Conservation (phyloP, 2,329 filamentous ascomycete genomes). For the Neopestalotiopsis sp. region DNA sequence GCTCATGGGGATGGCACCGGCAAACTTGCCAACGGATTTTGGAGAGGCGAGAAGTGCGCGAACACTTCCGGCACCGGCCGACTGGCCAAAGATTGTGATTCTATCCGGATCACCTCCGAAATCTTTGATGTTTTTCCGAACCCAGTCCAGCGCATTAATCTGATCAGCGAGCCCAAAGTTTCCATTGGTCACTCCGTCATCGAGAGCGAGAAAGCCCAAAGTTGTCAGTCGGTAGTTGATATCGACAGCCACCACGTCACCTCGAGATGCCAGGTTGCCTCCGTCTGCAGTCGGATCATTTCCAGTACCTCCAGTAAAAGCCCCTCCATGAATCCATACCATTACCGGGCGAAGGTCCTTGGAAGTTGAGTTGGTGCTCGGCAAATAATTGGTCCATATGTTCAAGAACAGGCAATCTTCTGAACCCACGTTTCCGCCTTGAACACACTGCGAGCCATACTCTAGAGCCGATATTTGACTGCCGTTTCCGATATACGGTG, state of each 20-base stretch:
- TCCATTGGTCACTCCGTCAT: slow-evolving; percentile 49
- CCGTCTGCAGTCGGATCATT: slow-evolving; percentile 50
- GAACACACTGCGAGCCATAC: slow-evolving; percentile 45
- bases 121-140: slow-evolving; percentile 54
- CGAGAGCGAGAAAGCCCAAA: slow-evolving; percentile 62
- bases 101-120: slow-evolving; percentile 63
- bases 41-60: slow-evolving; percentile 55
- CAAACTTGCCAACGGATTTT: slow-evolving; percentile 51
- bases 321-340: slow-evolving; percentile 55
- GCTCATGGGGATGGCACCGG: slow-evolving; percentile 48
- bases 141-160: slow-evolving; percentile 54
- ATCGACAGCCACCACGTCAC: slow-evolving; percentile 62
- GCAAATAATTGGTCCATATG: slow-evolving; percentile 47
- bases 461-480: slow-evolving; percentile 38
- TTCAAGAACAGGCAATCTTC: slow-evolving; percentile 56
- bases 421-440: slow-evolving; percentile 37
- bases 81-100: slow-evolving; percentile 61
- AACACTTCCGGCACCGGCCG: slow-evolving; percentile 57
- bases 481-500: slow-evolving; percentile 40
- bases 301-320: slow-evolving; percentile 54
- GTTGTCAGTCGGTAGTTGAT: slow-evolving; percentile 66
- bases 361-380: slow-evolving; percentile 29
- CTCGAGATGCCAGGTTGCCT: slow-evolving; percentile 60
- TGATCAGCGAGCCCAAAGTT: slow-evolving; percentile 57
- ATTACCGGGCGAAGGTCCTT: slow-evolving; percentile 41